Evolutionary conservation across 495 filamentous ascomycete species (phyloP), one percentile per base, ranked within the genome.

Genomic region (Neurospora sp.): DNA sequence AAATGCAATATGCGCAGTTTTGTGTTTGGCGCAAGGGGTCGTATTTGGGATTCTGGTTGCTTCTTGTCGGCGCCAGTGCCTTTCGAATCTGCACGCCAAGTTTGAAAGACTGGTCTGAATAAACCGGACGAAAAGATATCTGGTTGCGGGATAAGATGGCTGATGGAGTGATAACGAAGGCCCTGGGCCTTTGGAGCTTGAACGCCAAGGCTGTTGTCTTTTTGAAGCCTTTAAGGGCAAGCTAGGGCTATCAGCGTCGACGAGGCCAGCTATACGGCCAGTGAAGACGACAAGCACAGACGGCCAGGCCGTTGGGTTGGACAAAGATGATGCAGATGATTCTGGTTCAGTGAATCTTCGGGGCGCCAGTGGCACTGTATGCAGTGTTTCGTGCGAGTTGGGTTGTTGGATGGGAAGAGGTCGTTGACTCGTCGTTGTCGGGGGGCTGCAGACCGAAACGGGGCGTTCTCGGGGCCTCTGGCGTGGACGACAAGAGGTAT

Each of bases 251-350:
- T 66, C 54, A 66, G 54, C 54, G 14, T 66, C 27, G 6, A 73
- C 20, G 66, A 72, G 39, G 73, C 70, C 70, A 54, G 74, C 54
- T 44, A 69, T 66, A 54, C 71, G 73, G 39, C 76, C 69, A 72
- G 69, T 72, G 69, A 40, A 70, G 42, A 72, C 72, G 37, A 72
- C 72, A 31, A 70, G 71, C 70, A 73, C 70, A 74, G 75, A 69
- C 75, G 69, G 71, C 70, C 72, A 72, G 70, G 73, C 74, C 42
- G 72, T 70, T 72, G 60, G 73, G 84, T 84, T 75, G 76, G 82
- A 85, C 84, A 83, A 66, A 84, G 83, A 84, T 83, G 82, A 79
- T 83, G 82, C 80, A 80, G 78, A 83, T 81, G 79, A 79, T 80
- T 81, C 83, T 77, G 75, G 78, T 75, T 83, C 76, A 82, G 79